Conservation (phyloP, 345 rosid species). For the Lumnitzera littorea region DNA sequence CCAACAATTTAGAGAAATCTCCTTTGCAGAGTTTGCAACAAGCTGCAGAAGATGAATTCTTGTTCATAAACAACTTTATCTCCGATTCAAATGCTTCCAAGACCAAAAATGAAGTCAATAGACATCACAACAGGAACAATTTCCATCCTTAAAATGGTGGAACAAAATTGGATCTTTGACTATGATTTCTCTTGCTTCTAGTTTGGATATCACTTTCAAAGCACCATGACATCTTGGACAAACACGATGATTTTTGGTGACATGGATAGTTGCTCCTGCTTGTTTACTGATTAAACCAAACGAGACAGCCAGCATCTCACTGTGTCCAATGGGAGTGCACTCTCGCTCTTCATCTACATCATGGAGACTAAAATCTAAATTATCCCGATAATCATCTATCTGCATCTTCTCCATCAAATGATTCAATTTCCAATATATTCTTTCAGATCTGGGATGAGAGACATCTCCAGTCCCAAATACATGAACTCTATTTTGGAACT, state of each 20-base stretch:
- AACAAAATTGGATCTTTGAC: conserved; percentile 33
- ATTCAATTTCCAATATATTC: conserved; percentile 32
- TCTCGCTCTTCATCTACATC: conserved; percentile 47
- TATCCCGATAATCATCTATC: conserved; percentile 5
- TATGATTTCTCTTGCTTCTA: conserved; percentile 29
- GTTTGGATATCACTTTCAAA: conserved; percentile 28
- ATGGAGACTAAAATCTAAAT: conserved; percentile 23
- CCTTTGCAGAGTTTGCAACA: too few species aligned
- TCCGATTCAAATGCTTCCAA: too few species aligned
- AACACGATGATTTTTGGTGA: conserved; percentile 31
- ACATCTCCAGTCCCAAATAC: conserved; percentile 46
- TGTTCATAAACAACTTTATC: too few species aligned
- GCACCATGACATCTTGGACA: conserved; percentile 35
- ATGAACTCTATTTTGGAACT: conserved; percentile 42
- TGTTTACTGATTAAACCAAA: conserved; percentile 42
- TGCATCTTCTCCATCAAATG: conserved; percentile 26
- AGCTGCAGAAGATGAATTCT: too few species aligned
- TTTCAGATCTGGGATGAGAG: conserved; percentile 44
- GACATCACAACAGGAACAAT: conserved; percentile 32
- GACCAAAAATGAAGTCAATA: conserved; percentile 11
- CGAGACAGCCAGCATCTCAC: conserved; percentile 50
- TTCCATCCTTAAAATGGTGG: conserved; percentile 38
- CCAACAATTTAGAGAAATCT: too few species aligned
- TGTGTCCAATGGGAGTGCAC: conserved; percentile 30
- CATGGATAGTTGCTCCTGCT: conserved; percentile 21